Evolutionary conservation across 2,329 filamentous ascomycete genomes (phyloP).

Genomic region (Colletotrichum sp.): DNA sequence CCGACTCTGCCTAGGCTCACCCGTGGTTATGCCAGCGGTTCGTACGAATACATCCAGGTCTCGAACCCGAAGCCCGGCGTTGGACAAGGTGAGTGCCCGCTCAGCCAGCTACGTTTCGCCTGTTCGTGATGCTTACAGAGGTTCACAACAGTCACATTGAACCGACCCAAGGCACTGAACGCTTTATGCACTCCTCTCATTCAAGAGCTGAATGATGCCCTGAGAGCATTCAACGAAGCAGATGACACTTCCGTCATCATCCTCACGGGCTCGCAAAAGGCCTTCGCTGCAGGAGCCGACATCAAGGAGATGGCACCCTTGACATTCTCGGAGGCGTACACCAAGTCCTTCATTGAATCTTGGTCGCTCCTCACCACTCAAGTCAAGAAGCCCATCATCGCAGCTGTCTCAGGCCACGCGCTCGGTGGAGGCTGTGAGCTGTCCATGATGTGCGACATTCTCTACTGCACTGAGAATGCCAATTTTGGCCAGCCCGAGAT

Average conservation of each 20-base stretch:
- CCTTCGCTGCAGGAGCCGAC: constrained; percentile 94
- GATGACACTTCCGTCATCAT: constrained; percentile 77
- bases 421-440: constrained; percentile 96
- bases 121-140: background rate
- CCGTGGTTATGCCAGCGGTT: constrained; percentile 53
- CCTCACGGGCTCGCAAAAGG: constrained; percentile 86
- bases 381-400: constrained; percentile 93
- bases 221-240: constrained; percentile 72
- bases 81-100: constrained; percentile 71
- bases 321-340: constrained; percentile 88
- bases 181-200: constrained; percentile 92
- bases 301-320: constrained; percentile 99
- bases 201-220: constrained; percentile 82
- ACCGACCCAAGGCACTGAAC: constrained; percentile 94
- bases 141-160: constrained; percentile 74
- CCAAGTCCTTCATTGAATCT: constrained; percentile 88
- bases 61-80: constrained; percentile 88
- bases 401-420: constrained; percentile 92
- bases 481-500: constrained; percentile 98
- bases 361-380: constrained; percentile 87
- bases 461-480: constrained; percentile 86
- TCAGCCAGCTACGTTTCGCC: constrained; percentile 10
- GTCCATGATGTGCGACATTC: constrained; percentile 94
- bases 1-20: constrained; percentile 63
- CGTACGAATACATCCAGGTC: constrained; percentile 83